Conservation (phyloP, 2,329 filamentous ascomycete genomes). For the Aspergillaceae sp. region DNA sequence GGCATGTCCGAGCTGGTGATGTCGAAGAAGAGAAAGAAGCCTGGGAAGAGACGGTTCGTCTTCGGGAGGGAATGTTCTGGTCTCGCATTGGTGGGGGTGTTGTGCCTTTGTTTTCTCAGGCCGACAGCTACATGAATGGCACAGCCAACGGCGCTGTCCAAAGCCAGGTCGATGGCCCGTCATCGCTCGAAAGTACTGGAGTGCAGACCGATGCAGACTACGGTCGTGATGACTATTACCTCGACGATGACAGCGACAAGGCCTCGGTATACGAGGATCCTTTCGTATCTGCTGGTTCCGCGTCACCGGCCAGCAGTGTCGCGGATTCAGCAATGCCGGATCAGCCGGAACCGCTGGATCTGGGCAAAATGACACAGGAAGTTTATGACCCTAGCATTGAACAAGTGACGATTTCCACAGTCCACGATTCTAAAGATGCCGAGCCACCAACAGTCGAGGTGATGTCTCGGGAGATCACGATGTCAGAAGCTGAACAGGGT, state of each 20-base stretch:
- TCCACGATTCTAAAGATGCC: conserved; percentile 1
- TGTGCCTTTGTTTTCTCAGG: conserved; percentile 51
- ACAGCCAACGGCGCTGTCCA: conserved; percentile 1
- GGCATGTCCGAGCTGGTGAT: conserved; percentile 77
- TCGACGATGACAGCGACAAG: conserved; percentile 1
- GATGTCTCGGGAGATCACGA: background rate
- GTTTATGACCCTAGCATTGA: conserved; percentile 3
- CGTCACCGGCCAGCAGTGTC: conserved; percentile 7
- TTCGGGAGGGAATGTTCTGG: conserved; percentile 97
- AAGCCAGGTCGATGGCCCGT: background rate
- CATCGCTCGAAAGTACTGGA: conserved; percentile 2
- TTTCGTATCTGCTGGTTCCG: conserved; percentile 7
- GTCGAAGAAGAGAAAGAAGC: conserved; percentile 76
- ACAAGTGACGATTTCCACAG: background rate
- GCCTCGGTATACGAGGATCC: conserved; percentile 5
- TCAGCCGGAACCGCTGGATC: background rate
- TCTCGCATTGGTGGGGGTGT: conserved; percentile 85
- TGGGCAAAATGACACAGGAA: background rate
- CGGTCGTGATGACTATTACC: background rate
- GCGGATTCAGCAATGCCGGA: conserved; percentile 3
- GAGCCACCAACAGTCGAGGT: conserved; percentile 2
- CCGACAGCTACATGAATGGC: conserved; percentile 12
- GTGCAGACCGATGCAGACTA: conserved; percentile 5
- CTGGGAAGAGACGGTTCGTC: conserved; percentile 87
- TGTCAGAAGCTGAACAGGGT: background rate